A percentile compares a stretch with the other conserved stretches of the same genome.
Evolutionary conservation across 2,329 filamentous ascomycete genomes (phyloP).

Genomic region (Fusarium abutilonis): DNA sequence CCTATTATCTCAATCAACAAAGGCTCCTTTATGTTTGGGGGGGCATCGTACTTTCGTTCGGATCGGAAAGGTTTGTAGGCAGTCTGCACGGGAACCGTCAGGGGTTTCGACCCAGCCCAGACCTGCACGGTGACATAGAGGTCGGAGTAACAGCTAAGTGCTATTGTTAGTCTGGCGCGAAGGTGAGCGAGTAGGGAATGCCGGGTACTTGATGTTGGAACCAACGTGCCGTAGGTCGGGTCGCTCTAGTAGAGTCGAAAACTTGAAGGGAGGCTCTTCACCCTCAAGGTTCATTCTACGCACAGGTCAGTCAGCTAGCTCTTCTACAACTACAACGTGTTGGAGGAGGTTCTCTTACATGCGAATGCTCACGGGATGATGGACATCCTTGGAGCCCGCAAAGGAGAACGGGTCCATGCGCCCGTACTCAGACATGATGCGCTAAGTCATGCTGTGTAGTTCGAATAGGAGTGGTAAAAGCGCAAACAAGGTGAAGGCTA

Average conservation of each 20-base stretch:
- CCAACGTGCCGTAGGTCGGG: slow-evolving; percentile 87
- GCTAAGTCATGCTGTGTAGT: slow-evolving; percentile 44
- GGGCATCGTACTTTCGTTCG: slow-evolving; percentile 64
- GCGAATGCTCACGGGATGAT: slow-evolving; percentile 75
- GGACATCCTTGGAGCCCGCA: slow-evolving; percentile 85
- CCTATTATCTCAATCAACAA: slow-evolving; percentile 51
- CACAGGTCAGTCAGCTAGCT: slow-evolving; percentile 26
- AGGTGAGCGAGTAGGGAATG: not conserved
- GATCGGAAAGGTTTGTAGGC: slow-evolving; percentile 90
- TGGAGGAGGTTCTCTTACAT: slow-evolving; percentile 56
- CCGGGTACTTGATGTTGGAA: slow-evolving; percentile 76
- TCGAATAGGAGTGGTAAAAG: not conserved
- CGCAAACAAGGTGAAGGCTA: not conserved
- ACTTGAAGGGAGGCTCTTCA: slow-evolving; percentile 54
- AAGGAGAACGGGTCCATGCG: slow-evolving; percentile 96
- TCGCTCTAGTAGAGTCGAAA: slow-evolving; percentile 78
- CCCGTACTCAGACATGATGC: slow-evolving; percentile 53
- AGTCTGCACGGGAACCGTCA: slow-evolving; percentile 92
- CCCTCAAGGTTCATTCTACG: slow-evolving; percentile 60
- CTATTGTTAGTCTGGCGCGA: slow-evolving; percentile 37
- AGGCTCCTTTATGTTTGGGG: not conserved
- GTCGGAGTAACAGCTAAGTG: slow-evolving; percentile 77
- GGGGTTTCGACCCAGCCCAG: slow-evolving; percentile 94
- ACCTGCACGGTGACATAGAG: slow-evolving; percentile 93
- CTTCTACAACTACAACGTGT: not conserved